These are phyloP conservation scores for Clitocybe nebularis DNA, from an alignment of 1,284 basidiomycete genomes.

Conservation along the genomic window DNA sequence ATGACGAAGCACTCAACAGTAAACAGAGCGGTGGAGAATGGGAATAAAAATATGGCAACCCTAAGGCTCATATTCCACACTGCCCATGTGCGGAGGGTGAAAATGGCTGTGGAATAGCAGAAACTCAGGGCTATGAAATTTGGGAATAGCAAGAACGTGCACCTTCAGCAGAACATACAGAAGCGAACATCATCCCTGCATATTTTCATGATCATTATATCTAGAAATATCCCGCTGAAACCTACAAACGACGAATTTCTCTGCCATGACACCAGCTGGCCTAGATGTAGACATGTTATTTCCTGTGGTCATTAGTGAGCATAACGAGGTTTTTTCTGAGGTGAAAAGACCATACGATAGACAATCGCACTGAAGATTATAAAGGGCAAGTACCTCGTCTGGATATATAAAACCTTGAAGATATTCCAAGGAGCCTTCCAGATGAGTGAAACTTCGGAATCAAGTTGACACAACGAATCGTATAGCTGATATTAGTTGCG, in stretches of 20 bases:
- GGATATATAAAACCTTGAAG: background rate
- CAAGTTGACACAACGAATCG: background rate
- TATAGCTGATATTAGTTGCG: too few relatives aligned
- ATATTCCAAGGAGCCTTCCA: background rate
- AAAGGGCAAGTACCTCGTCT: background rate
- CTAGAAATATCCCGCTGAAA: background rate
- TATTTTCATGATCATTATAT: background rate
- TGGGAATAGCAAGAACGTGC: too few relatives aligned
- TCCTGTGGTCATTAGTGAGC: background rate
- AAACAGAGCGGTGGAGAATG: constrained; percentile 6
- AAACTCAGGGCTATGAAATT: too few relatives aligned
- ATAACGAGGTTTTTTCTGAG: background rate
- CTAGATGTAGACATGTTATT: background rate
- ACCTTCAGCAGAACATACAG: background rate
- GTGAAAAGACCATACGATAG: background rate
- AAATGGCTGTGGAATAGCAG: constrained; percentile 4
- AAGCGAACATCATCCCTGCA: background rate
- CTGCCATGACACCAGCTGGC: background rate
- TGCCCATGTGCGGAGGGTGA: constrained; percentile 13
- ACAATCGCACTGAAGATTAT: background rate
- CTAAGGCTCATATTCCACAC: constrained; percentile 10
- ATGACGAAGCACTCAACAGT: constrained; percentile 4
- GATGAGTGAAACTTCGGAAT: background rate
- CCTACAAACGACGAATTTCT: background rate
- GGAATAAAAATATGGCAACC: constrained; percentile 5